phyloP scores from a whole-genome alignment of 139 green algal species.

The Ettlia oleoabundans region DNA sequence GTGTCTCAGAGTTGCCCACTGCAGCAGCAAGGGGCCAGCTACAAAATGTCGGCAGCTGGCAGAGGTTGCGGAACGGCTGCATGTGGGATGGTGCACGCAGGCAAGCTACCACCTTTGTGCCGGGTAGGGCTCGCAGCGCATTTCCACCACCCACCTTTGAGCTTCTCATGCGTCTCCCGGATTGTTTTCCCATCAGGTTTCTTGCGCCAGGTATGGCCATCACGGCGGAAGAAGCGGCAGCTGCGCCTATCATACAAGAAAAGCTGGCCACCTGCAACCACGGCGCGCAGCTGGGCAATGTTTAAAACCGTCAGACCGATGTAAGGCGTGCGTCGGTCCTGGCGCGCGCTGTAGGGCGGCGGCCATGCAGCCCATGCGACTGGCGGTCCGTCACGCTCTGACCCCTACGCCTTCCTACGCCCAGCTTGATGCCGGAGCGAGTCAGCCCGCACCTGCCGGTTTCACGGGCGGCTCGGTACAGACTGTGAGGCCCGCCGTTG shows the following conservation, averaged over 20 bases:
- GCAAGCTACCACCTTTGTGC: not conserved
- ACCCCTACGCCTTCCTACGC: no score
- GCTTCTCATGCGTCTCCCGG: slow-evolving; percentile 83
- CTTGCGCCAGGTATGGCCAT: slow-evolving; percentile 81
- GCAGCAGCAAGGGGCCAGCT: not conserved
- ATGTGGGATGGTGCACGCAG: not conserved
- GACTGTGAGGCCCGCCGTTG: slow-evolving; percentile 9
- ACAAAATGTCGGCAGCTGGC: not conserved
- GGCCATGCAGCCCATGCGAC: no score
- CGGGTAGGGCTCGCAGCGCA: not conserved
- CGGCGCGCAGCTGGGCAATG: not conserved
- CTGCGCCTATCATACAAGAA: slow-evolving; percentile 73
- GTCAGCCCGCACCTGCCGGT: slow-evolving; percentile 38
- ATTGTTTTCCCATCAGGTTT: slow-evolving; percentile 82
- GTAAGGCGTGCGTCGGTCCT: no score
- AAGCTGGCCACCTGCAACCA: slow-evolving; percentile 63
- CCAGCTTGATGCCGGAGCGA: no score
- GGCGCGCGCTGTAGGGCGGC: no score
- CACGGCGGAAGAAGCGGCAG: slow-evolving; percentile 73
- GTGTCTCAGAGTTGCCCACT: slow-evolving; percentile 62
- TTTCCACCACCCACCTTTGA: slow-evolving; percentile 59
- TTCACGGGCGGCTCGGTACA: slow-evolving; percentile 29
- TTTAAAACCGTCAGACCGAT: no score
- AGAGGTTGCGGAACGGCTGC: not conserved
- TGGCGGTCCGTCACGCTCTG: no score